phyloP scores from a whole-genome alignment of 75 land plant species.

The Pinus albicaulis region DNA sequence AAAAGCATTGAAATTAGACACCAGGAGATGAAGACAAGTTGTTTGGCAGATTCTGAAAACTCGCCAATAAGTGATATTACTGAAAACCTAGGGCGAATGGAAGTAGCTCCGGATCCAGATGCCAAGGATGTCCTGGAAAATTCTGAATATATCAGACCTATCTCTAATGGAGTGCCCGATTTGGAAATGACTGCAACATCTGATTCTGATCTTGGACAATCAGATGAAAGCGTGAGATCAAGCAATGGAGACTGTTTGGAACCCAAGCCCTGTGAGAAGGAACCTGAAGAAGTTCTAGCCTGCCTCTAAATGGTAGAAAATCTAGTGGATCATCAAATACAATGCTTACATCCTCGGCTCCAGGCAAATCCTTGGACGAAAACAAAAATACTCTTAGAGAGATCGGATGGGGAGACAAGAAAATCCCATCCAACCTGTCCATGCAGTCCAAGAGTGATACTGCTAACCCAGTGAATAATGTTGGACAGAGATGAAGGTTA shows the following conservation, averaged over 20 bases:
- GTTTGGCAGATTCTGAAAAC: conserved; percentile 9
- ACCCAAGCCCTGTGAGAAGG: neutral
- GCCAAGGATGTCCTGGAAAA: conserved; percentile 3
- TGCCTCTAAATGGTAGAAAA: neutral
- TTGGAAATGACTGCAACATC: neutral
- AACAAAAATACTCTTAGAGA: neutral
- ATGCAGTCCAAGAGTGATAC: neutral
- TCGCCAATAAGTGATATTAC: conserved; percentile 9
- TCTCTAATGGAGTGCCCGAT: neutral
- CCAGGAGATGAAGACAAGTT: neutral
- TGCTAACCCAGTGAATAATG: neutral
- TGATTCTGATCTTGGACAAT: neutral
- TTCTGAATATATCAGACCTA: neutral
- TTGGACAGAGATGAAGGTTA: too few relatives aligned
- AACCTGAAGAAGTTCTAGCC: neutral
- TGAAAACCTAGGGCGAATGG: conserved; percentile 2
- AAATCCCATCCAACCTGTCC: neutral
- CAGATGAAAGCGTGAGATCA: neutral
- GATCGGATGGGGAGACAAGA: conserved; percentile 1
- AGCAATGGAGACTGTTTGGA: neutral
- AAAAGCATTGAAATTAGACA: conserved; percentile 5
- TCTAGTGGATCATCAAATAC: neutral
- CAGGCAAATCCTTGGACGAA: neutral
- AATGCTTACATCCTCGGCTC: neutral
- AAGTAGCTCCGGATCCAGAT: neutral